These are phyloP conservation scores for Globisporangium orthogonon DNA, from an alignment of 352 stramenopile species.

Conservation along the genomic window DNA sequence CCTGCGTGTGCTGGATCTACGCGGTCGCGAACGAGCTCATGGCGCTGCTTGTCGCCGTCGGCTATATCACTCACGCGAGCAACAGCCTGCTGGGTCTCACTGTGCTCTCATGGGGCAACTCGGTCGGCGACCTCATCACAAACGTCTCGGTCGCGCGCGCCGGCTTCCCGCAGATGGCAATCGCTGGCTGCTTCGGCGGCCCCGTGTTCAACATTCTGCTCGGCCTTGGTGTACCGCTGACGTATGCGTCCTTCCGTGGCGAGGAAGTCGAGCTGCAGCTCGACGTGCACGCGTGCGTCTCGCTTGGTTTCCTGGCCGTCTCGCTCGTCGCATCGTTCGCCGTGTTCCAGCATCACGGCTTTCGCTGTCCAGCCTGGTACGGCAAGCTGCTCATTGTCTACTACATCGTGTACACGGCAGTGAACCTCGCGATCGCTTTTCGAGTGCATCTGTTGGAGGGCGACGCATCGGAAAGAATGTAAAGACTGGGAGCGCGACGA, in stretches of 20 bases:
- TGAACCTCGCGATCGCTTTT: conserved; percentile 63
- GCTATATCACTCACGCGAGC: conserved; percentile 66
- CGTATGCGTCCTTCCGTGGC: conserved; percentile 41
- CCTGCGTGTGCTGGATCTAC: conserved; percentile 92
- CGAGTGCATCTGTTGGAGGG: background rate
- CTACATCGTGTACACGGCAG: conserved; percentile 63
- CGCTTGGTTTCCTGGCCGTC: conserved; percentile 60
- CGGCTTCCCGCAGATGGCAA: conserved; percentile 81
- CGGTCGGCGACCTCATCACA: conserved; percentile 75
- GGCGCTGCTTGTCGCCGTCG: conserved; percentile 65
- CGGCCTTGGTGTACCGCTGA: conserved; percentile 69
- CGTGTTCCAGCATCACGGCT: conserved; percentile 49
- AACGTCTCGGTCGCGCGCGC: conserved; percentile 77
- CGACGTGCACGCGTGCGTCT: conserved; percentile 67
- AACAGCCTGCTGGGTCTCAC: conserved; percentile 76
- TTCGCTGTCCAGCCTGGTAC: conserved; percentile 63
- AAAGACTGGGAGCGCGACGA: background rate
- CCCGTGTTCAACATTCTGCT: conserved; percentile 83
- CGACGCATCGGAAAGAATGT: too few species aligned
- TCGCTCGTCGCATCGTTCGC: conserved; percentile 42
- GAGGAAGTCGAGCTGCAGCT: conserved; percentile 36
- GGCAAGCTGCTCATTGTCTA: conserved; percentile 58
- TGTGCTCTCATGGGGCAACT: conserved; percentile 83
- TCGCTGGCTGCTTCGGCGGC: conserved; percentile 77
- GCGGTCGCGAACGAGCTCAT: conserved; percentile 84